Base-by-base conservation (phyloP, 2,329 filamentous ascomycete species). In the Stemphylium vesicarium region DNA sequence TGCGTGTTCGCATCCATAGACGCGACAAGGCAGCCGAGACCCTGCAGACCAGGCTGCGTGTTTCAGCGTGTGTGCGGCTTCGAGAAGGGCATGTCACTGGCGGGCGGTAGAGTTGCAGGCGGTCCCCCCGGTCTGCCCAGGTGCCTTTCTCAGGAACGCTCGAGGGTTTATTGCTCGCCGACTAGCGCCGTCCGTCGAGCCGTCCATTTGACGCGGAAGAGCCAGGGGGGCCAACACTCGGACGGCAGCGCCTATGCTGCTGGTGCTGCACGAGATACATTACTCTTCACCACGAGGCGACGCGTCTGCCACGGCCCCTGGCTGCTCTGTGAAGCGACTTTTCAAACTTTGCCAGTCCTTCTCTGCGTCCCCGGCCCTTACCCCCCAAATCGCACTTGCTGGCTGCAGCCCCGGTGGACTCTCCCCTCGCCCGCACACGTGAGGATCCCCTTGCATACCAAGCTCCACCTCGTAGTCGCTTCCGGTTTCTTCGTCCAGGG, bases 401-500 rank as follows among this genome's bases (percentile, higher is more conserved):
- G 37, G 33, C 31, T 33, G 43, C 18, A 8, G 22, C 15, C 2
- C 18, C 18, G 24, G 20, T 37, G 24, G 39, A 22, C 37, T 33
- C 32, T 31, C 16, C 24, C 22, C 36, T 39, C 36, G 20, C 20
- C 13, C 41, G 40, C 42, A 36, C 50, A 37, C 48, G 42, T 53
- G 53, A 47, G 37, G 22, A 35, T 44, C 35, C 51, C 53, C 59
- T 58, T 60, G 61, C 59, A 59, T 53, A 36, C 26, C 15, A 32
- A 32, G 36, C 44, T 39, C 44, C 36, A 31, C 24, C 36, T n/a
- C 16, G 40, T 45, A 50, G 42, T 56, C 57, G 56, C 57, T 60
- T 51, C 53, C 56, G 49, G 52, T 31, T 43, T 56, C 55, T 56
- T 58, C 59, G 62, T 59, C 50, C 59, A 59, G 54, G 62, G 56